A percentile compares a stretch with the other conserved stretches of the same genome.
phyloP scores from a whole-genome alignment of 2,329 filamentous ascomycete species.

The Ceratocystis cubensis region DNA sequence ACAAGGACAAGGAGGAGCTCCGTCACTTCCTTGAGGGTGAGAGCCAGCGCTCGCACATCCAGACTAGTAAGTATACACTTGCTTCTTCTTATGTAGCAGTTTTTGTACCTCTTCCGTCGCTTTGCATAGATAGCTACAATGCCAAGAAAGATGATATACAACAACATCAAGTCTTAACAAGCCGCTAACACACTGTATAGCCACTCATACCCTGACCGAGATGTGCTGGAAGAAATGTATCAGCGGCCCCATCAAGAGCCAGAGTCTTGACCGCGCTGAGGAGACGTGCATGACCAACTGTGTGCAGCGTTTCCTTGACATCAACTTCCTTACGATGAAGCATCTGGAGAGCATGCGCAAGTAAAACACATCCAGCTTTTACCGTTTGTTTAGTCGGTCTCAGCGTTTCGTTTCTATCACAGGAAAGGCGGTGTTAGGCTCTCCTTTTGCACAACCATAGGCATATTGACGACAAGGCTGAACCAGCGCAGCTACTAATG shows the following conservation, averaged over 20 bases:
- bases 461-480: not conserved
- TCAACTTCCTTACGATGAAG: constrained; percentile 72
- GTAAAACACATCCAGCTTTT: not conserved
- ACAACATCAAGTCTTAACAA: not conserved
- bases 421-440: not conserved
- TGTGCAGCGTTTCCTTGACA: constrained; percentile 85
- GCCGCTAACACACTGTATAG: constrained; percentile 26
- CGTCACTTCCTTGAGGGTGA: constrained; percentile 77
- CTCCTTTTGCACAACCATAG: not conserved
- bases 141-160: too few relatives aligned
- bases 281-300: constrained; percentile 82
- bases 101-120: too few relatives aligned
- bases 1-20: constrained; percentile 75
- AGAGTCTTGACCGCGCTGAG: constrained; percentile 63
- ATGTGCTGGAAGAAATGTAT: constrained; percentile 95
- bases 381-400: not conserved
- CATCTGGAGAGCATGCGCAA: constrained; percentile 56
- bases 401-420: not conserved
- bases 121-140: too few relatives aligned
- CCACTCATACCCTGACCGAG: constrained; percentile 48
- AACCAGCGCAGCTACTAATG: not conserved
- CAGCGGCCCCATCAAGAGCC: constrained; percentile 55
- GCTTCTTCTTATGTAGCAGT: not conserved
- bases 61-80: constrained; percentile 40
- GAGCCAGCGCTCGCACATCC: constrained; percentile 63